A percentile compares a stretch with the other conserved stretches of the same genome.
phyloP scores from a whole-genome alignment of 2,329 filamentous ascomycete species.

The Coleophoma cylindrospora region DNA sequence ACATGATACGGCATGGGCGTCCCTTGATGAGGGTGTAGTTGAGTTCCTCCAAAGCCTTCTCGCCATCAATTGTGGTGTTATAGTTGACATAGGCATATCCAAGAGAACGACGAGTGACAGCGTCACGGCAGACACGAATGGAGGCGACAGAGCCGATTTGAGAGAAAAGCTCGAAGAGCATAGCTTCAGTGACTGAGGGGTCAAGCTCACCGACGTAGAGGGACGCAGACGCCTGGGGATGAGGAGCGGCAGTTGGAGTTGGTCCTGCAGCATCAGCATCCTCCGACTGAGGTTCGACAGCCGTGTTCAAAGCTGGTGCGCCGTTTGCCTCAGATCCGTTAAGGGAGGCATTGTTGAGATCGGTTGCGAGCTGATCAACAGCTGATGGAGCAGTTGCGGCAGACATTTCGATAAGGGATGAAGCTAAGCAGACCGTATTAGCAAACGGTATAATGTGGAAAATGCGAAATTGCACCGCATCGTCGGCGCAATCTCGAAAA shows the following conservation, averaged over 20 bases:
- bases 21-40: conserved; percentile 99
- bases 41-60: conserved; percentile 97
- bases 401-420: conserved; percentile 48
- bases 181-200: conserved; percentile 95
- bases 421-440: conserved; percentile 12
- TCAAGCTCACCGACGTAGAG: conserved; percentile 99
- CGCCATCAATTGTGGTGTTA: conserved; percentile 93
- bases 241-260: conserved; percentile 66
- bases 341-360: conserved; percentile 68
- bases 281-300: conserved; percentile 49
- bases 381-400: conserved; percentile 51
- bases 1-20: conserved; percentile 99
- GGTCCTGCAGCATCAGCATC: conserved; percentile 61
- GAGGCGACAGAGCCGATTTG: conserved; percentile 98
- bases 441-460: background rate
- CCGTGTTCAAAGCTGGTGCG: conserved; percentile 70
- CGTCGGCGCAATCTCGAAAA: too few species aligned
- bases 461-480: too few species aligned
- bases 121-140: conserved; percentile 98
- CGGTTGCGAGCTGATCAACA: conserved; percentile 77
- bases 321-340: conserved; percentile 63
- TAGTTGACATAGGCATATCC: conserved; percentile 99
- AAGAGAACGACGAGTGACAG: conserved; percentile 95
- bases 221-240: conserved; percentile 90
- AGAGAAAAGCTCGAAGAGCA: conserved; percentile 99